Percentiles rank a stretch among this genome's conserved stretches.
Conservation (phyloP, 768 basidiomycete species). For the Agrocybe chaxingu region DNA sequence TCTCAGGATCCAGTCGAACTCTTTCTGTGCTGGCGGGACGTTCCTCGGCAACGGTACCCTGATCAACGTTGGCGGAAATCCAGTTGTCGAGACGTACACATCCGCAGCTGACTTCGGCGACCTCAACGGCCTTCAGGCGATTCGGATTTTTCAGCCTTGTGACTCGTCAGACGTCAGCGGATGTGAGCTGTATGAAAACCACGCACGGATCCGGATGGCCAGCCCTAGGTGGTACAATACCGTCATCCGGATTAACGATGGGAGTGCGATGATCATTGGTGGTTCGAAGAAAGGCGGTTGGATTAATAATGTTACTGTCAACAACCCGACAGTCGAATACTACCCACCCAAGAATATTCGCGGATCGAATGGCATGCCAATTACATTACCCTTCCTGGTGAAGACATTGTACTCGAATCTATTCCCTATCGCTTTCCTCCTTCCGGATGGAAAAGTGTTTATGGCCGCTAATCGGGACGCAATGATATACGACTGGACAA, state of each 20-base stretch:
- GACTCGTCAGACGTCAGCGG: slow-evolving; percentile 37
- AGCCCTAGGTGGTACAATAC: slow-evolving; percentile 83
- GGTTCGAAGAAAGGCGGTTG: slow-evolving; percentile 81
- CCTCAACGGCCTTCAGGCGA: slow-evolving; percentile 65
- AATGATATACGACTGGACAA: slow-evolving; percentile 76
- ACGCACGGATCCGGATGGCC: slow-evolving; percentile 62
- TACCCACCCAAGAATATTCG: slow-evolving; percentile 78
- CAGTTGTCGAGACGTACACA: slow-evolving; percentile 63
- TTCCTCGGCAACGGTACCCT: slow-evolving; percentile 77
- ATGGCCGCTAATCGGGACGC: slow-evolving; percentile 78
- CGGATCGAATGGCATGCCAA: slow-evolving; percentile 63
- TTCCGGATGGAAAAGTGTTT: slow-evolving; percentile 70
- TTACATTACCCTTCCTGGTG: slow-evolving; percentile 58
- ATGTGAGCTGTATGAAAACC: slow-evolving; percentile 69
- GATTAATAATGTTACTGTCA: slow-evolving; percentile 79
- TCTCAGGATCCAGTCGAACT: slow-evolving; percentile 69
- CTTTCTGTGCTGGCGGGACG: slow-evolving; percentile 82
- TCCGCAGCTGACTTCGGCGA: slow-evolving; percentile 75
- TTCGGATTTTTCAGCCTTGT: slow-evolving; percentile 73
- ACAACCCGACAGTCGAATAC: slow-evolving; percentile 81
- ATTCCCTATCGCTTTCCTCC: slow-evolving; percentile 71
- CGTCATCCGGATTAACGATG: slow-evolving; percentile 64
- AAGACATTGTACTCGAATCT: slow-evolving; percentile 80
- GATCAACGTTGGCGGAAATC: slow-evolving; percentile 80
- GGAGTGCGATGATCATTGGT: slow-evolving; percentile 82